These are phyloP conservation scores for Russula compacta DNA, from an alignment of 768 basidiomycete species.

Conservation along the genomic window DNA sequence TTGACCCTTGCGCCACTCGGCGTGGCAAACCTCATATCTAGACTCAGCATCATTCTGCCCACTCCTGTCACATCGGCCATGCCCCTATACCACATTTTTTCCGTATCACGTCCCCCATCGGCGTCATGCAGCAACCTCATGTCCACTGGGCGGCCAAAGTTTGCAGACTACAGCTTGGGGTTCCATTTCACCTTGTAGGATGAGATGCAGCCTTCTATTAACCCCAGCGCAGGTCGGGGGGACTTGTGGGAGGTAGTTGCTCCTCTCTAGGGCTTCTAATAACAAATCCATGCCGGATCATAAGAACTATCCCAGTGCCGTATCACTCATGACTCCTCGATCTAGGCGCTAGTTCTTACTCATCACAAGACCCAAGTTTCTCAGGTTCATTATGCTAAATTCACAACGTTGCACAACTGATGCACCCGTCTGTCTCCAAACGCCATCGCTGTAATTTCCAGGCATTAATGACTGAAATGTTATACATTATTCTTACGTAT, in stretches of 20 bases:
- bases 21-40: not conserved
- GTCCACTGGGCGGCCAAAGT: constrained; percentile 1
- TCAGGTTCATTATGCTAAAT: not conserved
- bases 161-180: not conserved
- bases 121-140: constrained; percentile 18
- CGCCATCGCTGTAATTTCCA: not conserved
- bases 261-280: not conserved
- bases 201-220: constrained; percentile 1
- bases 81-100: constrained; percentile 17
- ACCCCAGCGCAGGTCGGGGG: not conserved
- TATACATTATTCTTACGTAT: not conserved
- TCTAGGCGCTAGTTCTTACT: not conserved
- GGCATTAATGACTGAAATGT: not conserved
- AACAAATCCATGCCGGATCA: not conserved
- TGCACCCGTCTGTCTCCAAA: not conserved
- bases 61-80: constrained; percentile 9
- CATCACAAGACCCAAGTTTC: not conserved
- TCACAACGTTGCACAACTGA: not conserved
- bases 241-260: not conserved
- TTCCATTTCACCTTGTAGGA: not conserved
- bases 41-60: constrained; percentile 6
- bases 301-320: not conserved
- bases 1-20: not conserved
- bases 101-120: constrained; percentile 14
- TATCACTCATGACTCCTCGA: not conserved